phyloP scores from a whole-genome alignment of 2,329 filamentous ascomycete genomes.

The Aureobasidium sp. region DNA sequence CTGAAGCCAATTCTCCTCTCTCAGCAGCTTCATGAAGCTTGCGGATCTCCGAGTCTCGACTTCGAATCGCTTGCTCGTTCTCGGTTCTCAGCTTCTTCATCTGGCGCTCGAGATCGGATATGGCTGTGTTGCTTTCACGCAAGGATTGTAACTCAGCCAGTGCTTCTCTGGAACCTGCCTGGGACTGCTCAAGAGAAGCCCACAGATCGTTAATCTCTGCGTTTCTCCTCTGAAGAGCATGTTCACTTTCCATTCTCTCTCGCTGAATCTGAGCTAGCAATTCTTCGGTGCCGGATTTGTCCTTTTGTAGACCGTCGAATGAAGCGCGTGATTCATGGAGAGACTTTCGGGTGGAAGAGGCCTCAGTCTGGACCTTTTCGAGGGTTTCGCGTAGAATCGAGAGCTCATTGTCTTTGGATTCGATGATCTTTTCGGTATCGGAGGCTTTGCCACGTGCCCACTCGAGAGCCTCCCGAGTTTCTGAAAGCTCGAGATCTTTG shows the following conservation, averaged over 20 bases:
- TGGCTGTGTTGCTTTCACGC: neutral
- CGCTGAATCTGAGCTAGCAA: neutral
- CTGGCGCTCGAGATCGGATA: neutral
- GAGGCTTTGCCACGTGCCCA: neutral
- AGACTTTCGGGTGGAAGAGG: neutral
- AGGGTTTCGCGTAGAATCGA: neutral
- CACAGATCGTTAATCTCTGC: slow-evolving; percentile 9
- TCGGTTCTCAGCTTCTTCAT: slow-evolving; percentile 6
- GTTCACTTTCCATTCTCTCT: neutral
- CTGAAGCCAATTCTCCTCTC: neutral
- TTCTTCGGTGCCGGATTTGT: neutral
- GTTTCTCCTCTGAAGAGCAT: neutral
- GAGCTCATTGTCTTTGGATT: neutral
- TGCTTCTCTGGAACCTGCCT: slow-evolving; percentile 8
- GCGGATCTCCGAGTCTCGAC: neutral
- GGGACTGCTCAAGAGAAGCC: slow-evolving; percentile 9
- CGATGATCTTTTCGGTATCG: neutral
- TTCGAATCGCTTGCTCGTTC: slow-evolving; percentile 6
- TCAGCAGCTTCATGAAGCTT: slow-evolving; percentile 6
- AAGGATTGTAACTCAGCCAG: slow-evolving; percentile 4
- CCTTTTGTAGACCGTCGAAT: neutral
- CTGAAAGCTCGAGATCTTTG: neutral
- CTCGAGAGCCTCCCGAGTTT: neutral
- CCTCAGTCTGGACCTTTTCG: neutral
- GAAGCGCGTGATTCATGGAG: neutral